phyloP scores from a whole-genome alignment of 768 basidiomycete genomes.

The Boletus vermiculosoides region DNA sequence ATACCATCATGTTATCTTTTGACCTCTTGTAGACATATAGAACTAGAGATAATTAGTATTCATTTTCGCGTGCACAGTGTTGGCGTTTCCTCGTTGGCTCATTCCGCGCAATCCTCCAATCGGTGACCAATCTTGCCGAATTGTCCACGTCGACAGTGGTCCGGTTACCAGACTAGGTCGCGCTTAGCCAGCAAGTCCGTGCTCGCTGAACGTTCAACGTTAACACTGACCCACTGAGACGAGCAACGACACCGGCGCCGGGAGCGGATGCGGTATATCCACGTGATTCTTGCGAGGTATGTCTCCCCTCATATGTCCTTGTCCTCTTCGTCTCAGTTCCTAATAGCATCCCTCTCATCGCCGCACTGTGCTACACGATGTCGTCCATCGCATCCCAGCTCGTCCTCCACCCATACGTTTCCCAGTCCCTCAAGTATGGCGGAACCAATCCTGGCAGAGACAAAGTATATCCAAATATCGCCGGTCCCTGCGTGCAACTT shows the following conservation, averaged over 20 bases:
- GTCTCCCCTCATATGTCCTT: neutral
- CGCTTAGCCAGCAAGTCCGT: neutral
- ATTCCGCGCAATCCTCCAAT: neutral
- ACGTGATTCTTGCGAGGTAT: constrained; percentile 30
- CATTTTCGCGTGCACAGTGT: too few species aligned
- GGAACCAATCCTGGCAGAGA: constrained; percentile 86
- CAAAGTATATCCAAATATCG: constrained; percentile 54
- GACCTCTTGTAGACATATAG: too few species aligned
- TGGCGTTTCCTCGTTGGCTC: neutral
- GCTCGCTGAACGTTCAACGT: too few species aligned
- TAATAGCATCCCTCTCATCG: constrained; percentile 13
- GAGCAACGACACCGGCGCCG: neutral
- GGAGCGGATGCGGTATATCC: constrained; percentile 13
- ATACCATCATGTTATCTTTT: too few species aligned
- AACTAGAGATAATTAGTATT: too few species aligned
- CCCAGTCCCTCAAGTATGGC: constrained; percentile 71
- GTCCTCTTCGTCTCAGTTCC: neutral
- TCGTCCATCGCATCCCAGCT: constrained; percentile 63
- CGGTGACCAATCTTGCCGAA: too few species aligned
- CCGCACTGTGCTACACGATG: constrained; percentile 20
- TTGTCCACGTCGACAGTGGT: neutral
- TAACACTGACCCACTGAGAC: too few species aligned
- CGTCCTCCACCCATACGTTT: constrained; percentile 81
- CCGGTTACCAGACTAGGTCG: neutral
- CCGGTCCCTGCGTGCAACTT: neutral